Evolutionary conservation across 2,329 filamentous ascomycete species (phyloP).

Genomic region (Xylaria sp.): DNA sequence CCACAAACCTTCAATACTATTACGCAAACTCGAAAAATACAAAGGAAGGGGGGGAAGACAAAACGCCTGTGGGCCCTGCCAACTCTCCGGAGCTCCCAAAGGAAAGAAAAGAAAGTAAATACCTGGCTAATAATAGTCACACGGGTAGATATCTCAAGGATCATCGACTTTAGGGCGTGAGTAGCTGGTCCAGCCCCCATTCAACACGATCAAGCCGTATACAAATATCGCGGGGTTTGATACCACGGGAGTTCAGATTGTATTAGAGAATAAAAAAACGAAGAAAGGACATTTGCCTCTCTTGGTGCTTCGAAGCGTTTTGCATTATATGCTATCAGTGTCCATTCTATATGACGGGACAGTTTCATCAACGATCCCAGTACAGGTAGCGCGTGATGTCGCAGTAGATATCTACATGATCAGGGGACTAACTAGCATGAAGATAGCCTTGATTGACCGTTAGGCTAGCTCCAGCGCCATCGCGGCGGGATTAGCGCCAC

Average conservation of each 20-base stretch:
- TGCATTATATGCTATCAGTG: conserved; percentile 32
- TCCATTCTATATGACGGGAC: conserved; percentile 15
- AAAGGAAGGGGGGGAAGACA: neutral
- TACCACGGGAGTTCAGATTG: neutral
- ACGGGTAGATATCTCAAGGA: neutral
- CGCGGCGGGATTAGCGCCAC: conserved; percentile 9
- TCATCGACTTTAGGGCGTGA: neutral
- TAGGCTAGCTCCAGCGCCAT: conserved; percentile 17
- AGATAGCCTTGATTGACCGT: conserved; percentile 15
- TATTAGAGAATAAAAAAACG: conserved; percentile 6
- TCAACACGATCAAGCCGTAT: neutral
- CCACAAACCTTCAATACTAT: neutral
- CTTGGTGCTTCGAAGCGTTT: conserved; percentile 16
- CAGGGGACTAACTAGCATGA: conserved; percentile 28
- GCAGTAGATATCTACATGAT: conserved; percentile 35
- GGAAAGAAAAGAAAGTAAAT: neutral
- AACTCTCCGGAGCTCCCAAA: neutral
- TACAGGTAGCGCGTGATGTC: conserved; percentile 11
- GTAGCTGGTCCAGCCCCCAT: neutral
- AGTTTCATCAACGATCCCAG: conserved; percentile 15
- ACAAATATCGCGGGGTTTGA: neutral
- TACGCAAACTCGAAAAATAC: neutral
- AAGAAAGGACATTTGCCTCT: neutral
- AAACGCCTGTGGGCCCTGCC: neutral
- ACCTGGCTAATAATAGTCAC: neutral